Percentiles rank a stretch among this genome's conserved stretches.
Conservation (phyloP, 768 basidiomycete genomes). For the Boletellus ananas region DNA sequence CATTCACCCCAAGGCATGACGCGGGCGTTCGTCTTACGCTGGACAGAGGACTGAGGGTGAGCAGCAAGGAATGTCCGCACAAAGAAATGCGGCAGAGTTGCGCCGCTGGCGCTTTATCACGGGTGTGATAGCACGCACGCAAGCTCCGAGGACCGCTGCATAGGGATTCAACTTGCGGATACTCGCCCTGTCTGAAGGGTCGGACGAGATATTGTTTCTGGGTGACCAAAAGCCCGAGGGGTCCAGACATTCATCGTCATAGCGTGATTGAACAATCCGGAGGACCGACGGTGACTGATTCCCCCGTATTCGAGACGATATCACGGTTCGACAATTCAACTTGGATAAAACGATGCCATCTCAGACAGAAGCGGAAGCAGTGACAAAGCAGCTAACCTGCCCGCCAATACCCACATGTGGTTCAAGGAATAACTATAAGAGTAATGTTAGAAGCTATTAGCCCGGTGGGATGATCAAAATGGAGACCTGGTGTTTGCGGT, state of each 20-base stretch:
- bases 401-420: too few relatives aligned
- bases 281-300: too few relatives aligned
- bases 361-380: too few relatives aligned
- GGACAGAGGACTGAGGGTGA: not conserved
- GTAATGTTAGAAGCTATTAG: too few relatives aligned
- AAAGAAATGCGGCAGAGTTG: not conserved
- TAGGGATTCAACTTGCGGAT: conserved; percentile 49
- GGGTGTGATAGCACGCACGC: not conserved
- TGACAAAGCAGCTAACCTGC: too few relatives aligned
- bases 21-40: conserved; percentile 73
- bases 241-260: conserved; percentile 47
- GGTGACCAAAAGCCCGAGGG: conserved; percentile 51
- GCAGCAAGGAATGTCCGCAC: not conserved
- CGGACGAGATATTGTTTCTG: conserved; percentile 47
- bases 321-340: too few relatives aligned
- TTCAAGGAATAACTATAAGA: too few relatives aligned
- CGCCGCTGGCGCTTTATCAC: not conserved
- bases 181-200: conserved; percentile 62
- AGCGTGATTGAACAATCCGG: too few relatives aligned
- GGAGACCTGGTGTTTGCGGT: too few relatives aligned
- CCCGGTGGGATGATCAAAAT: too few relatives aligned
- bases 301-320: too few relatives aligned
- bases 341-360: too few relatives aligned
- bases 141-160: not conserved
- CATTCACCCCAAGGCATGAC: conserved; percentile 70